Conservation (phyloP, 495 filamentous ascomycete species). For the Lophiotrema nucula region DNA sequence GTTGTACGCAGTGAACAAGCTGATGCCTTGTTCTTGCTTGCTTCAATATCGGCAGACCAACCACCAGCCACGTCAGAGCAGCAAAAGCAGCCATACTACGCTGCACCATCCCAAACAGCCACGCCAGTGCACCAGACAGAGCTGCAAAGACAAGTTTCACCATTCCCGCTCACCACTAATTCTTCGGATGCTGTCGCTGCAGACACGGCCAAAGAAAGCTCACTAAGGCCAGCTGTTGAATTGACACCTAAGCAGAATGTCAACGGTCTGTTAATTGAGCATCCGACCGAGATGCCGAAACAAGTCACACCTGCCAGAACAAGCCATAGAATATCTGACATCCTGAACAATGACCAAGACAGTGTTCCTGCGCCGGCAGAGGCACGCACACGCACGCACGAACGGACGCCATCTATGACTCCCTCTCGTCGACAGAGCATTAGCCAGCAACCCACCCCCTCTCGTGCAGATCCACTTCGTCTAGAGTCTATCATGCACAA, state of each 20-base stretch:
- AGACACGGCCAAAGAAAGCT: too few relatives aligned
- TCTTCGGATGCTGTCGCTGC: too few relatives aligned
- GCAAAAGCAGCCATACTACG: background rate
- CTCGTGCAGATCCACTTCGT: background rate
- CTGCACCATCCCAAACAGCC: too few relatives aligned
- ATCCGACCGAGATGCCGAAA: background rate
- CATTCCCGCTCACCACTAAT: background rate
- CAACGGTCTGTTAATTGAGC: background rate
- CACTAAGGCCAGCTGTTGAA: too few relatives aligned
- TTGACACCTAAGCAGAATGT: background rate
- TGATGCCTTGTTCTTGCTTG: constrained; percentile 25
- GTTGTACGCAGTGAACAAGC: constrained; percentile 18
- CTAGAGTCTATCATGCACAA: background rate
- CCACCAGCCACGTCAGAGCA: background rate
- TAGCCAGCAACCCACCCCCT: background rate
- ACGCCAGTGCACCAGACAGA: constrained; percentile 8
- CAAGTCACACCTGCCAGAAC: constrained; percentile 10
- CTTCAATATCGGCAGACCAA: constrained; percentile 18
- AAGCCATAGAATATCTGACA: constrained; percentile 25
- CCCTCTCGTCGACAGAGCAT: background rate
- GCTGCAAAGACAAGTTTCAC: background rate
- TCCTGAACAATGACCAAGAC: constrained; percentile 27
- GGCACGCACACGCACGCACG: background rate
- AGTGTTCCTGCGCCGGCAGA: constrained; percentile 3
- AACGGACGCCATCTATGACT: background rate